Base-by-base conservation (phyloP, 2,329 filamentous ascomycete species). In the Stachybotrys elegans region DNA sequence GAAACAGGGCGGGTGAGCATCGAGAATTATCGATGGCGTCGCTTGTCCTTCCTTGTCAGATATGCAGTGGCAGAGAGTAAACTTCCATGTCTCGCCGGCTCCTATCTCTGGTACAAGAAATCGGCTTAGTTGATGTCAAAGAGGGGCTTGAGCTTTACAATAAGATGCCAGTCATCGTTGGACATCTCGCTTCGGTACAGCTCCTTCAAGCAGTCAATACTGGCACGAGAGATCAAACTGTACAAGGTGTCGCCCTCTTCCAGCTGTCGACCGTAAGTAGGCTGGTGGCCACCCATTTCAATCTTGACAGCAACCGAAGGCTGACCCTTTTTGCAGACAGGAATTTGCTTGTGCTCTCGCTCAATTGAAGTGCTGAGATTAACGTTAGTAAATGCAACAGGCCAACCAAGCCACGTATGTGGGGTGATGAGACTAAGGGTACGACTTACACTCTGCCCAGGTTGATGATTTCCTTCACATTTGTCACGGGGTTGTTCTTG, bases 231-330 rank as follows among this genome's bases (percentile, higher is more conserved):
- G 57, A 98, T 89, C 48, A 86, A 75, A 52, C 86, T 92, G 78
- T 96, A 97, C 13, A 98, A 76, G 2, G 71, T 77, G 64, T 98
- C 93, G 51, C 82, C 81, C 66, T 98, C 92, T 67, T 98, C 93
- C 41, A 98, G 79, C 51, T 98, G 93, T 48, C 93, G 86, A 46
- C 93, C 93, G 62, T 98, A 98, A 47, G 86, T 81, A 14, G 93
- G 94, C 72, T 98, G 93, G 63, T 92, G 88, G 46, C 84, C 71
- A 43, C 90, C 92, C 80, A 84, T 84, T 71, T 98, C 94, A 58
- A 98, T 94, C 77, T 98, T 98, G 73, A 98, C 77, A 17, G 93
- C 93, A 9, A 98, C 94, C 2, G 90, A 94, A n/a, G 94, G 93
- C 61, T 95, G 88, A 42, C 92, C 92, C 71, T 90, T 92, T 70